phyloP scores from a whole-genome alignment of 257 asterid genomes.

The Solanum rostratum region DNA sequence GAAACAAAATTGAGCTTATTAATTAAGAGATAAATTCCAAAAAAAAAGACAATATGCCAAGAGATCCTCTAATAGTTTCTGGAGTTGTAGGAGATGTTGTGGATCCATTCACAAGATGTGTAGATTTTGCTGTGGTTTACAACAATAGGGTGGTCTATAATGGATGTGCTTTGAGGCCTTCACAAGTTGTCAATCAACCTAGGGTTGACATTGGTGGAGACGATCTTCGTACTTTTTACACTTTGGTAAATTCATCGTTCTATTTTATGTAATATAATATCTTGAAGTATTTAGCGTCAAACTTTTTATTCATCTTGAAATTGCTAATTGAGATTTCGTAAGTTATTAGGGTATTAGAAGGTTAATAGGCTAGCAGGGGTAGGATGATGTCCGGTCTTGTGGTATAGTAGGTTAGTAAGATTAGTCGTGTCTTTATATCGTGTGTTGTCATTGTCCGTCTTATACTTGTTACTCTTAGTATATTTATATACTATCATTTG shows the following conservation, averaged over 20 bases:
- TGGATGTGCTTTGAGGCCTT: conserved; percentile 54
- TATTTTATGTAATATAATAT: not conserved
- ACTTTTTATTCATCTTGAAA: no score
- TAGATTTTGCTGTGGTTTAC: conserved; percentile 29
- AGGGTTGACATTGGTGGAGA: conserved; percentile 66
- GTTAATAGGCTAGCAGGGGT: no score
- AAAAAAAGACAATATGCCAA: conserved; percentile 14
- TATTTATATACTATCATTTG: no score
- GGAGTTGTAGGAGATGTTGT: conserved; percentile 62
- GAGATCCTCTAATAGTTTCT: conserved; percentile 59
- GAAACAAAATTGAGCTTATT: not conserved
- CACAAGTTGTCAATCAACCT: conserved; percentile 57
- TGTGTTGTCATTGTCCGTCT: no score
- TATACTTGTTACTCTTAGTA: no score
- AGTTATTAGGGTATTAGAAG: no score
- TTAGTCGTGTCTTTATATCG: no score
- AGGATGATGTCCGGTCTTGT: no score
- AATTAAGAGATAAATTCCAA: no score
- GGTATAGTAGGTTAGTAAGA: no score
- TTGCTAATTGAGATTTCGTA: not conserved
- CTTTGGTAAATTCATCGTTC: conserved; percentile 23
- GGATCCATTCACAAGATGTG: conserved; percentile 50
- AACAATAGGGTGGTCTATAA: conserved; percentile 34
- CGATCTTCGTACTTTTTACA: conserved; percentile 57
- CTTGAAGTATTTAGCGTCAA: no score